These are phyloP conservation scores for Hippophae tibetana DNA, from an alignment of 306 rosid species.

Conservation along the genomic window DNA sequence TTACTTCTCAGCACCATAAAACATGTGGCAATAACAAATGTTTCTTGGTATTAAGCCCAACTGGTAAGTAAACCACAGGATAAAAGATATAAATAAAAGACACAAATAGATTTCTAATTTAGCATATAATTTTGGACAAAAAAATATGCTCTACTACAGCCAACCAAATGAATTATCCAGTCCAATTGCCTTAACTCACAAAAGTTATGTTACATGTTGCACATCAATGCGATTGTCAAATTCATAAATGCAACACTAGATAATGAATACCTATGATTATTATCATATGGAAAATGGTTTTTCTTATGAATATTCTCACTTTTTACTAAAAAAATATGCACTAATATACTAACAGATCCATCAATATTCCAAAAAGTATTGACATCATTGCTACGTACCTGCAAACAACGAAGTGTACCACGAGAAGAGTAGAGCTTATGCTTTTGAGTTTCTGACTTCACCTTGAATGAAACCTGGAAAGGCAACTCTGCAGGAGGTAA, in stretches of 20 bases:
- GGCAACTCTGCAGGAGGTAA: slow-evolving; percentile 15
- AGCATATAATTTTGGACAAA: too few species aligned
- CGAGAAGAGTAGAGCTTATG: slow-evolving; percentile 26
- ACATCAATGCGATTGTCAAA: too few species aligned
- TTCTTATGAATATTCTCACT: neutral
- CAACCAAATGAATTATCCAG: too few species aligned
- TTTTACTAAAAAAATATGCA: neutral
- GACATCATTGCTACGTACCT: slow-evolving; percentile 26
- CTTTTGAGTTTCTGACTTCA: slow-evolving; percentile 18
- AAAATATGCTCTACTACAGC: too few species aligned
- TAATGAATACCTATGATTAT: neutral
- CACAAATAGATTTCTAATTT: too few species aligned
- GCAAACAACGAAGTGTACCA: slow-evolving; percentile 35
- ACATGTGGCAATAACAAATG: too few species aligned
- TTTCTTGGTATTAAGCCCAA: too few species aligned
- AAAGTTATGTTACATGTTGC: too few species aligned
- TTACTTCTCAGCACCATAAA: too few species aligned
- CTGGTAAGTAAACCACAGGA: too few species aligned
- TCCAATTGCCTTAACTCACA: too few species aligned
- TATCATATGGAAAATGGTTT: neutral
- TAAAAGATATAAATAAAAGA: too few species aligned
- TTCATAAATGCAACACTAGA: neutral
- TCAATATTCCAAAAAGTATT: neutral
- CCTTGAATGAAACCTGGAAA: slow-evolving; percentile 16
- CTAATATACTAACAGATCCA: neutral